Evolutionary conservation across 768 basidiomycete genomes (phyloP).

Genomic region (Lentinus brumalis): DNA sequence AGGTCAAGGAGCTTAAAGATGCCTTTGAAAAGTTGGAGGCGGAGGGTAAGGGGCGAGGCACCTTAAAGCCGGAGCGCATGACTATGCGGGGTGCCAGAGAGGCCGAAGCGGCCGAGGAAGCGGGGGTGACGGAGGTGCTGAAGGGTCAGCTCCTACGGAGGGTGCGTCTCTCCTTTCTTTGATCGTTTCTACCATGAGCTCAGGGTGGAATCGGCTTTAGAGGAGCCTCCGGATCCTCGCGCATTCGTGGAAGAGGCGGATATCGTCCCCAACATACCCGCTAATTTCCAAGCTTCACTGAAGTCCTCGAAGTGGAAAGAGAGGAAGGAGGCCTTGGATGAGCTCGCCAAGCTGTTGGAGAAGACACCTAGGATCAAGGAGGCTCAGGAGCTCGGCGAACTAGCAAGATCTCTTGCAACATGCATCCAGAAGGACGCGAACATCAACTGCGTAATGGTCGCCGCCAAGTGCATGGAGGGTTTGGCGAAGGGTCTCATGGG

Average conservation of each 20-base stretch:
- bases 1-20: slow-evolving; percentile 94
- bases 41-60: slow-evolving; percentile 84
- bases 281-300: slow-evolving; percentile 70
- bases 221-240: slow-evolving; percentile 70
- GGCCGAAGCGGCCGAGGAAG: slow-evolving; percentile 48
- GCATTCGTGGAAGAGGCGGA: slow-evolving; percentile 81
- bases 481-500: slow-evolving; percentile 81
- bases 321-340: slow-evolving; percentile 88
- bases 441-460: slow-evolving; percentile 91
- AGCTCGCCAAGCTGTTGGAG: slow-evolving; percentile 69
- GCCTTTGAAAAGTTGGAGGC: slow-evolving; percentile 82
- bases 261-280: slow-evolving; percentile 73
- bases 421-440: slow-evolving; percentile 91
- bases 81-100: slow-evolving; percentile 81
- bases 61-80: slow-evolving; percentile 73
- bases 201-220: slow-evolving; percentile 29
- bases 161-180: slow-evolving; percentile 37
- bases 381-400: slow-evolving; percentile 71
- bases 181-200: neutral
- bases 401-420: slow-evolving; percentile 73
- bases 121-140: slow-evolving; percentile 39
- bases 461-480: slow-evolving; percentile 82
- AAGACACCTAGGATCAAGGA: slow-evolving; percentile 79
- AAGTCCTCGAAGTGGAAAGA: slow-evolving; percentile 99
- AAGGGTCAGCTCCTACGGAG: slow-evolving; percentile 39